Base-by-base conservation (phyloP, 2,329 filamentous ascomycete species). In the Grosmannia clavigera region DNA sequence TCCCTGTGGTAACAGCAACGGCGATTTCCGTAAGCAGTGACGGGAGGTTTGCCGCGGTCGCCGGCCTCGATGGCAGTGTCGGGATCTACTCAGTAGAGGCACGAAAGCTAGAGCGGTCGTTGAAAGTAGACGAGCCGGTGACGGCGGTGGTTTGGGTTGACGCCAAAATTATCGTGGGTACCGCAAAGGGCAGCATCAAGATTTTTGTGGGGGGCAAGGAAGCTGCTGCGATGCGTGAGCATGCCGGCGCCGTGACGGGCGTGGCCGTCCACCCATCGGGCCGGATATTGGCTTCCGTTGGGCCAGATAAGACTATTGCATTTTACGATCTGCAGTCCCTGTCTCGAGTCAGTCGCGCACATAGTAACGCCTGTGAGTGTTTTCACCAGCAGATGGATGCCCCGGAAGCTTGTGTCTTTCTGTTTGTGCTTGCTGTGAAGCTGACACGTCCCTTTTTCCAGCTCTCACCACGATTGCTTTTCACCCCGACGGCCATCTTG, bases 401-500 rank as follows among this genome's bases (percentile, higher is more conserved):
- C 14, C 40, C 7, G 16, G 12, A 19, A 19, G 14, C 35, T n/a
- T 61, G 50, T 33, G 35, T 7, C 19, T 35, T 19, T 25, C 48
- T 43, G 16, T 55, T 58, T 50, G 63, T 65, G 46, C 12, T n/a
- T 50, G 40, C 40, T 46, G 40, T 46, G 16, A 46, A 19, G 40
- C 40, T 46, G 19, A 46, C 40, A 46, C 25, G 2, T 19, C n/a
- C 22, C 29, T 5, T 29, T 29, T 29, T 12, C 43, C 69, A 88
- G 89, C 85, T 62, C 77, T 95, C 54, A 88, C 87, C 1, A 82
- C 85, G 57, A 88, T 85, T 64, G 83, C 87, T 40, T 97, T 99
- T 80, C 94, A 99, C 71, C 94, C 95, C 7, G 94, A 99, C 69
- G 94, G 94, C n/a, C 90, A 96, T 70, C 80, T 99, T 6, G 84